These are phyloP conservation scores for Cystobasidium pallidum DNA, from an alignment of 1,284 basidiomycete species.

Conservation along the genomic window DNA sequence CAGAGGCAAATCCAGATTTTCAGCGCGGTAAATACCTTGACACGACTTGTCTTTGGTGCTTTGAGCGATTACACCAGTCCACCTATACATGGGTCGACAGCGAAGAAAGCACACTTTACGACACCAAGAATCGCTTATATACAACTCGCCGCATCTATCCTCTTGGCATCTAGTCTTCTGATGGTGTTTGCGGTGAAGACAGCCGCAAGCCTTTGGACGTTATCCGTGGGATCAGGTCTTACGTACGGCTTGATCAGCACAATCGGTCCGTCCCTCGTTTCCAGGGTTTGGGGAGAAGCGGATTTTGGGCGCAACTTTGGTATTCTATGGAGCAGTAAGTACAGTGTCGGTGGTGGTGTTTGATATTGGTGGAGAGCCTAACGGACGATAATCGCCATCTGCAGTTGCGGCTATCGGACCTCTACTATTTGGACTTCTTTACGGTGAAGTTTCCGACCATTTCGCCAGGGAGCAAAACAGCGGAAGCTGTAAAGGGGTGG, in stretches of 20 bases:
- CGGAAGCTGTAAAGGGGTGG: slow-evolving; percentile 24
- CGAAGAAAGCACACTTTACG: neutral
- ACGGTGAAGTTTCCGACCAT: slow-evolving; percentile 47
- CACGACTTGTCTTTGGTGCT: slow-evolving; percentile 48
- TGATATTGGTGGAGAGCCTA: neutral
- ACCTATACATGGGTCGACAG: neutral
- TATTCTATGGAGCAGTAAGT: slow-evolving; percentile 45
- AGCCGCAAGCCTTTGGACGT: slow-evolving; percentile 46
- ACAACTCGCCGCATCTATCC: slow-evolving; percentile 29
- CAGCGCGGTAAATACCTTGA: slow-evolving; percentile 48
- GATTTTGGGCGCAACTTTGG: slow-evolving; percentile 52
- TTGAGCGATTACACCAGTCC: slow-evolving; percentile 47
- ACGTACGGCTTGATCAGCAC: slow-evolving; percentile 50
- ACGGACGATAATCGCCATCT: neutral
- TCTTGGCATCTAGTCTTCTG: slow-evolving; percentile 44
- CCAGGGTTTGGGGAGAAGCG: slow-evolving; percentile 46
- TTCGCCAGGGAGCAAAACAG: slow-evolving; percentile 11
- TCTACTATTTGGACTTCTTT: slow-evolving; percentile 48
- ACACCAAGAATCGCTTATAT: slow-evolving; percentile 48
- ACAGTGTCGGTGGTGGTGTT: neutral
- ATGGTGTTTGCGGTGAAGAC: slow-evolving; percentile 37
- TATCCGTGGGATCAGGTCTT: slow-evolving; percentile 44
- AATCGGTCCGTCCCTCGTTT: slow-evolving; percentile 48
- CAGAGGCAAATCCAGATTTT: slow-evolving; percentile 49
- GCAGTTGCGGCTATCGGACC: slow-evolving; percentile 50